Base-by-base conservation (phyloP, 2,329 filamentous ascomycete species). In the Xylogone sp. region DNA sequence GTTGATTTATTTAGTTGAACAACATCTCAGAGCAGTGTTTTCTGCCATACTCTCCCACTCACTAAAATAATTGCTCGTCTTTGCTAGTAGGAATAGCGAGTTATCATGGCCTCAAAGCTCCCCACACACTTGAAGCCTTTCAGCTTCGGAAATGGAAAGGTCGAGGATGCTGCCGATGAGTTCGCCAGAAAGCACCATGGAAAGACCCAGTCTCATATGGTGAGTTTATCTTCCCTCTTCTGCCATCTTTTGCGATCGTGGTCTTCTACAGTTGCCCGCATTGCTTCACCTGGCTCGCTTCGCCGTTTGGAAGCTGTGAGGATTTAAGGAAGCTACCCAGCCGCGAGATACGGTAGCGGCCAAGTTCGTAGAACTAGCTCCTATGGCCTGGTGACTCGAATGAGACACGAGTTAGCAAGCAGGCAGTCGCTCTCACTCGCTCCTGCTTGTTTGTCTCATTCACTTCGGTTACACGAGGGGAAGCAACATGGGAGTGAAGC, bases 161-260 rank as follows among this genome's bases (percentile, higher is more conserved):
- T 69, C 57, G 67, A 68, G 50, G 61, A 59, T 51, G 56, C 53
- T 12, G 48, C 49, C 19, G 73, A 69, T 61, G 77, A 71, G 56
- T 72, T 83, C 59, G 74, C 79, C 62, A 77, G 78, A 62, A 84
- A 85, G 69, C 88, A 90, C 69, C 87, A 92, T 71, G 88, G 88
- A 75, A 92, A 92, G 82, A 88, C 87, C 62, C 86, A 88, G 71
- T 90, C 87, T 55, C 88, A 92, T 73, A 88, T 92, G 83, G 88
- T 88, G 74, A 83, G 87, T 84, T 53, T 18, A 21, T 3, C 27
- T 19, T 39, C 42, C 20, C 43, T 16, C 43, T 39, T 18, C n/a
- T 16, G 34, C 5, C 10, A 39, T 39, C 4, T 7, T 39, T 13
- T 43, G 20, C 42, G n/a, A 22, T 21, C 5, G 13, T 16, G 10